A percentile compares a stretch with the other conserved stretches of the same genome.
Conservation (phyloP, 192 early-diverging fungal genomes). For the Lunasporangiospora selenospora region DNA sequence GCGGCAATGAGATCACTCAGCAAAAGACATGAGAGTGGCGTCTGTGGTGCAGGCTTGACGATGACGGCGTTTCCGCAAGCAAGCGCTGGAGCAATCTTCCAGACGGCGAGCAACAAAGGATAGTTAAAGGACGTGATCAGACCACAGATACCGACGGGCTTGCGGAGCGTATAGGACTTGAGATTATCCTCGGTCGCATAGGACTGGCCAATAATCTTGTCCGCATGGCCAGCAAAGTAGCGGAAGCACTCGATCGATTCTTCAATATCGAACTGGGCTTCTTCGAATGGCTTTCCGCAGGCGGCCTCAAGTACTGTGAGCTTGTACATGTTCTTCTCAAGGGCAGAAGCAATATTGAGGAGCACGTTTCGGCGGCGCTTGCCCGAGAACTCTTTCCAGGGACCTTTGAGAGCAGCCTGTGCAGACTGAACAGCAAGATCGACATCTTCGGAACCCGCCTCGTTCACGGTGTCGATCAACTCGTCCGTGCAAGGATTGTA, state of each 20-base stretch:
- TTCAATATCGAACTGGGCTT: slow-evolving; percentile 71
- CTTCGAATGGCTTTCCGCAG: slow-evolving; percentile 76
- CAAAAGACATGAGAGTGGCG: slow-evolving; percentile 66
- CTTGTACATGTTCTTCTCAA: slow-evolving; percentile 55
- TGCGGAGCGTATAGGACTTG: slow-evolving; percentile 60
- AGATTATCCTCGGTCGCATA: slow-evolving; percentile 55
- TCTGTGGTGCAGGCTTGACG: slow-evolving; percentile 80
- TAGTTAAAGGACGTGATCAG: slow-evolving; percentile 85
- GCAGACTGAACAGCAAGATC: slow-evolving; percentile 75
- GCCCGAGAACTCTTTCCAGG: slow-evolving; percentile 60
- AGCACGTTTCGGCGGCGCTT: slow-evolving; percentile 60
- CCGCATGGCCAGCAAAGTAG: slow-evolving; percentile 77
- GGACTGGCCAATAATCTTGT: slow-evolving; percentile 65
- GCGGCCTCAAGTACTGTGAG: slow-evolving; percentile 74
- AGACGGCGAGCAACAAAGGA: slow-evolving; percentile 73
- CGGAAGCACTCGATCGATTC: slow-evolving; percentile 66
- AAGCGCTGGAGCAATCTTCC: slow-evolving; percentile 86
- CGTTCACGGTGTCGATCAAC: slow-evolving; percentile 61
- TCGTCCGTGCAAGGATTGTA: slow-evolving; percentile 75
- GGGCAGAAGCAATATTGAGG: slow-evolving; percentile 62
- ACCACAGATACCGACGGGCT: slow-evolving; percentile 77
- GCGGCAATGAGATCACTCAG: slow-evolving; percentile 66
- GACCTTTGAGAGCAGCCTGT: slow-evolving; percentile 49
- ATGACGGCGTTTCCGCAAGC: slow-evolving; percentile 78
- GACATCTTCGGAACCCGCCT: slow-evolving; percentile 66